These are phyloP conservation scores for Naematelia aurantialba DNA, from an alignment of 768 basidiomycete species.

Conservation along the genomic window DNA sequence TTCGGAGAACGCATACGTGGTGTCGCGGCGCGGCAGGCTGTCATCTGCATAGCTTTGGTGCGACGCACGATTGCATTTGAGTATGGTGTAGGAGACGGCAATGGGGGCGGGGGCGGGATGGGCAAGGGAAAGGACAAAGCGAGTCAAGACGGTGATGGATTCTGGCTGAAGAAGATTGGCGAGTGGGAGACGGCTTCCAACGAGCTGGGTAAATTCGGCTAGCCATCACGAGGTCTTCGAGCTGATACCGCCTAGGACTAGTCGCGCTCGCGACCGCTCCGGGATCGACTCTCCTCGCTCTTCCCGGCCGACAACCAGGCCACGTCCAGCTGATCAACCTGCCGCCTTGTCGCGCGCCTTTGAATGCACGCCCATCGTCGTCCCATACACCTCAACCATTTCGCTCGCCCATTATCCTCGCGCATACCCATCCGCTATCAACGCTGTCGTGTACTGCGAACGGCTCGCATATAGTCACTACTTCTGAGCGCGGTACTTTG, in stretches of 20 bases:
- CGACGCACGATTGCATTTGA: slow-evolving; percentile 40
- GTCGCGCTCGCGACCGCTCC: slow-evolving; percentile 39
- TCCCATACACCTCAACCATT: slow-evolving; percentile 8
- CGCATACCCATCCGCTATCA: slow-evolving; percentile 46
- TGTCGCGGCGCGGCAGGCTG: slow-evolving; percentile 22
- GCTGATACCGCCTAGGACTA: slow-evolving; percentile 32
- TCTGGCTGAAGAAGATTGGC: slow-evolving; percentile 38
- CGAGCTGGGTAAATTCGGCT: slow-evolving; percentile 32
- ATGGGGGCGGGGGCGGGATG: slow-evolving; percentile 3
- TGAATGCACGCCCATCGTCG: slow-evolving; percentile 2
- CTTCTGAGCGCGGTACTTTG: slow-evolving; percentile 47
- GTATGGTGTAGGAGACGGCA: slow-evolving; percentile 22
- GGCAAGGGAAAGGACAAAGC: slow-evolving; percentile 25
- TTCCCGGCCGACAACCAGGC: slow-evolving; percentile 51
- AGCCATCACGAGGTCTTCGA: no score
- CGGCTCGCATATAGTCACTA: slow-evolving; percentile 44
- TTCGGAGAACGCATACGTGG: slow-evolving; percentile 41
- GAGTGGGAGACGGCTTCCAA: slow-evolving; percentile 50
- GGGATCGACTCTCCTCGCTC: slow-evolving; percentile 43
- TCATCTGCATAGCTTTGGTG: slow-evolving; percentile 37
- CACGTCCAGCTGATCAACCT: slow-evolving; percentile 50
- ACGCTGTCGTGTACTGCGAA: slow-evolving; percentile 37
- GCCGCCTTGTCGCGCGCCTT: slow-evolving; percentile 29
- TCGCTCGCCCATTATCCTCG: slow-evolving; percentile 49
- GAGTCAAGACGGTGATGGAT: background rate